phyloP scores from a whole-genome alignment of 257 asterid genomes.

The Penstemon barbatus region DNA sequence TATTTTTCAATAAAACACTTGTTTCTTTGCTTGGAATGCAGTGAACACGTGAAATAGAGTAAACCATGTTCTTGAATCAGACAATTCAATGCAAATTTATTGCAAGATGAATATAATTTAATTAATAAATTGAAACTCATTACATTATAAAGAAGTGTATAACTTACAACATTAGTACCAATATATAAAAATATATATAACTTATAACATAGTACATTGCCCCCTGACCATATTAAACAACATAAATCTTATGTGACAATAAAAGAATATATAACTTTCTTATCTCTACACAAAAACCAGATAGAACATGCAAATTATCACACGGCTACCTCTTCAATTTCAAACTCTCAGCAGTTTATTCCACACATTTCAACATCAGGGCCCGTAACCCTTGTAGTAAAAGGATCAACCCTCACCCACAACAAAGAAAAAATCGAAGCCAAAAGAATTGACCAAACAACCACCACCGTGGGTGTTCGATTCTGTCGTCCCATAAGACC shows the following conservation, averaged over 20 bases:
- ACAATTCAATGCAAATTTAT: no score
- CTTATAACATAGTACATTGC: neutral
- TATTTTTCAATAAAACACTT: no score
- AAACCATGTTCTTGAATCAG: no score
- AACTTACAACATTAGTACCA: neutral
- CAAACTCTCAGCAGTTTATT: slow-evolving; percentile 59
- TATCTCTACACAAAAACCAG: slow-evolving; percentile 32
- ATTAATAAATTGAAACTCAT: slow-evolving; percentile 30
- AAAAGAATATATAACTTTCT: slow-evolving; percentile 16
- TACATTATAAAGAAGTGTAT: slow-evolving; percentile 6
- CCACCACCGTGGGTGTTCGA: slow-evolving; percentile 89
- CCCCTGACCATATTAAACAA: neutral
- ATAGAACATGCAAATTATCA: slow-evolving; percentile 15
- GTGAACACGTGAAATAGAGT: no score
- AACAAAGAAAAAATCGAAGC: slow-evolving; percentile 91
- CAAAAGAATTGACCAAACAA: slow-evolving; percentile 90
- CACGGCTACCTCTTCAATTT: slow-evolving; percentile 16
- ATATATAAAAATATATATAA: neutral
- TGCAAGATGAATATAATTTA: neutral
- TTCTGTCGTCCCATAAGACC: slow-evolving; percentile 98
- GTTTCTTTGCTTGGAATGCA: no score
- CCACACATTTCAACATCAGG: slow-evolving; percentile 80
- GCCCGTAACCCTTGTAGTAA: slow-evolving; percentile 85
- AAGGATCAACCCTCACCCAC: slow-evolving; percentile 92
- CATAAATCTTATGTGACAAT: slow-evolving; percentile 11